phyloP scores from a whole-genome alignment of 306 rosid species.

The Cotoneaster glaucophyllus region DNA sequence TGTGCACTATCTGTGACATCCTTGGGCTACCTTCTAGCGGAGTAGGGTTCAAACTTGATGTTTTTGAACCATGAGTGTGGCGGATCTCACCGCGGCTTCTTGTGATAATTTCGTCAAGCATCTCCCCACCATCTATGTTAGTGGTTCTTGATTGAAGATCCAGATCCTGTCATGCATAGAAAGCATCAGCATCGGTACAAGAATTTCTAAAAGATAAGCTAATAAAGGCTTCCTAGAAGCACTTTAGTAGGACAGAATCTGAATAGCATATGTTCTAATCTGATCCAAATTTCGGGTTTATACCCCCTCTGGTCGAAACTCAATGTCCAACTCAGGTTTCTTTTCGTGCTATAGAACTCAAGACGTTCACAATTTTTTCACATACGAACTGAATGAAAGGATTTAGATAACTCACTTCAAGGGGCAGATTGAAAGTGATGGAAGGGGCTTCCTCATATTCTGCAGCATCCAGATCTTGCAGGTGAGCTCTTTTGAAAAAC shows the following conservation, averaged over 20 bases:
- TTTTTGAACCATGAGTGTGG: slow-evolving; percentile 58
- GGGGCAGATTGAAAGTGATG: slow-evolving; percentile 65
- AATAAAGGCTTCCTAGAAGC: background rate
- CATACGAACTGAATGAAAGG: background rate
- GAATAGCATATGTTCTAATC: background rate
- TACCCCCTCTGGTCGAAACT: background rate
- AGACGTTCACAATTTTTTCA: background rate
- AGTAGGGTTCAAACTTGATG: slow-evolving; percentile 65
- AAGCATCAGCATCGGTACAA: slow-evolving; percentile 12
- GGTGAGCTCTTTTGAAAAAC: slow-evolving; percentile 81
- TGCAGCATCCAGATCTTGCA: slow-evolving; percentile 89
- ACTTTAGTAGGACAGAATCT: background rate
- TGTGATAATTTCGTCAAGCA: slow-evolving; percentile 83
- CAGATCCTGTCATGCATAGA: slow-evolving; percentile 30
- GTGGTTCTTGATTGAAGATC: slow-evolving; percentile 40
- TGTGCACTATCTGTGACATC: slow-evolving; percentile 23
- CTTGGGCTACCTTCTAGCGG: slow-evolving; percentile 56
- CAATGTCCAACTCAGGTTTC: background rate
- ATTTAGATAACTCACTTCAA: slow-evolving; percentile 48
- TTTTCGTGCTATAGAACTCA: background rate
- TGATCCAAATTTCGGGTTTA: background rate
- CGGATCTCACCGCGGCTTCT: slow-evolving; percentile 92
- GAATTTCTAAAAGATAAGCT: background rate
- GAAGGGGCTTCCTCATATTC: slow-evolving; percentile 85
- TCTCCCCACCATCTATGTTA: slow-evolving; percentile 55